Base-by-base conservation (phyloP, 768 basidiomycete species). In the Tephrocybe rancida region DNA sequence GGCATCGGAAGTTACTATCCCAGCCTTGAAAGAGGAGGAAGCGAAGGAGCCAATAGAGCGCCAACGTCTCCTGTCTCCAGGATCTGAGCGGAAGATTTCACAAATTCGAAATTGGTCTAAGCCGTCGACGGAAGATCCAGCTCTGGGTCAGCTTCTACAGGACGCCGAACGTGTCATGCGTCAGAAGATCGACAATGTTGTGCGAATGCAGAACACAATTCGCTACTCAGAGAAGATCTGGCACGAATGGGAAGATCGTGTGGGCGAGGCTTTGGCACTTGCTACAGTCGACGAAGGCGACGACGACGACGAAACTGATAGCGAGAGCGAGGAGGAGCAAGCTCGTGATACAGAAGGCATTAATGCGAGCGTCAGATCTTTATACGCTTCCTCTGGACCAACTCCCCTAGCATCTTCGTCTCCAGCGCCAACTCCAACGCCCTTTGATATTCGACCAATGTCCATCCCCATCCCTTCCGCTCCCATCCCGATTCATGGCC, bases 201-300 rank as follows among this genome's bases (percentile, higher is more conserved):
- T 93, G 57, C 86, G 97, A 34, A 86, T 99, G 86, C 92, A 96
- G 71, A 97, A 96, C 65, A 98, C 95, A 18, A 95, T 99, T 61
- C 81, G 92, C 49, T 98, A 98, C 70, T 87, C 94, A 35, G 97
- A 98, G 76, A 96, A 95, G 74, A 91, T 97, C 26, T 87, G 96
- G 75, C 88, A 89, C 62, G 97, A 98, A 72, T 98, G 96, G 95
- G 90, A 98, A 70, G 89, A 91, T 64, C 86, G 84, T 61, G 88
- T 97, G 13, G 88, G 85, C 55, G 80, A 84, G 61, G 81, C 78
- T 37, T 70, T 95, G 61, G 81, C 78, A 32, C 70, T 95, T 29
- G 80, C 80, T 3, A 73, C 73, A 29, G 72, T 77, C 24, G 81
- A 85, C 16, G 83, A 82, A 16, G 73, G 71, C 41, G 84, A 83